Evolutionary conservation across 768 basidiomycete genomes (phyloP).

Genomic region (Hirschioporus abietinus): DNA sequence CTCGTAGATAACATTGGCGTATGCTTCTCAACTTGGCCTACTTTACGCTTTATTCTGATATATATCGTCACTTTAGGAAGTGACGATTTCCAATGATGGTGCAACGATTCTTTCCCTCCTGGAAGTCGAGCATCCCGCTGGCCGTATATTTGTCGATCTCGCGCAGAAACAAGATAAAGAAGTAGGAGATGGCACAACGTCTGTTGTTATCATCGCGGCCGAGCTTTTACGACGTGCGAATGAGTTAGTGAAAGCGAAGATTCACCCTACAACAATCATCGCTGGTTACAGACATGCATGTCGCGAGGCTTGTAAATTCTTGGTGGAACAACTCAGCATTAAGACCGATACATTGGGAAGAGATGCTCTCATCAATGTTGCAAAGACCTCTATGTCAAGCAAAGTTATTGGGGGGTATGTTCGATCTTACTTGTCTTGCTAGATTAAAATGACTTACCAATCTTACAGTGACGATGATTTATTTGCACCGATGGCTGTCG

Average conservation of each 20-base stretch:
- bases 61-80: conserved; percentile 57
- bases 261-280: conserved; percentile 99
- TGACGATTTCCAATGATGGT: conserved; percentile 99
- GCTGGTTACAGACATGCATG: conserved; percentile 97
- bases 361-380: conserved; percentile 90
- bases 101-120: conserved; percentile 96
- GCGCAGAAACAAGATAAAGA: conserved; percentile 99
- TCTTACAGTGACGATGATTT: conserved; percentile 84
- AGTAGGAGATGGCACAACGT: conserved; percentile 98
- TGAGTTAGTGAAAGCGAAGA: conserved; percentile 96
- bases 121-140: conserved; percentile 94
- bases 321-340: conserved; percentile 95
- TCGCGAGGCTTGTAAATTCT: conserved; percentile 94
- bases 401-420: conserved; percentile 96
- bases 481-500: conserved; percentile 98
- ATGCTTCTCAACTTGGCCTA: conserved; percentile 24
- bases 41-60: conserved; percentile 11
- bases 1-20: conserved; percentile 97
- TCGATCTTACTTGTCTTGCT: conserved; percentile 4
- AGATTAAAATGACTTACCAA: conserved; percentile 2
- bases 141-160: conserved; percentile 94
- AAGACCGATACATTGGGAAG: conserved; percentile 90
- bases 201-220: conserved; percentile 97
- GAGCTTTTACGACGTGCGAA: conserved; percentile 94
- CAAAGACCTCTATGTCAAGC: conserved; percentile 98